Percentiles rank a stretch among this genome's conserved stretches.
These are phyloP conservation scores for Fraxinus dipetala DNA, from an alignment of 305 asterid genomes.

Conservation along the genomic window DNA sequence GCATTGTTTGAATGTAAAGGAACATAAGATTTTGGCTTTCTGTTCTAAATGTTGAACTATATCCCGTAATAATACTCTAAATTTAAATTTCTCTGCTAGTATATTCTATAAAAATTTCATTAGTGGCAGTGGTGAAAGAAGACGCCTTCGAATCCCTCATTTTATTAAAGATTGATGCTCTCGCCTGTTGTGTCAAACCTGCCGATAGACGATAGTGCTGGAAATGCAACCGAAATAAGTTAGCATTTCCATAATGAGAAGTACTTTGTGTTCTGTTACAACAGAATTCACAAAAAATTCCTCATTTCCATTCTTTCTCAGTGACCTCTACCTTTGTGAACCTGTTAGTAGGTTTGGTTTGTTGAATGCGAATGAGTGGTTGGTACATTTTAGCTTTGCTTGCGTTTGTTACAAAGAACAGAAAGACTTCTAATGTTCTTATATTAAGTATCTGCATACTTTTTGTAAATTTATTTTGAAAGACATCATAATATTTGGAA, in stretches of 20 bases:
- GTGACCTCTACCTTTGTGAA: neutral
- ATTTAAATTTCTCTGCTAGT: neutral
- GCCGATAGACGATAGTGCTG: neutral
- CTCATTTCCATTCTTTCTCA: neutral
- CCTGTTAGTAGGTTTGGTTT: neutral
- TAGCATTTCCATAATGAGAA: neutral
- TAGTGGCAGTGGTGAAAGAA: conserved; percentile 1
- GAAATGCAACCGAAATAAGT: neutral
- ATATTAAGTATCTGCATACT: neutral
- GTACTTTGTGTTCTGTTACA: neutral
- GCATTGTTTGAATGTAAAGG: neutral
- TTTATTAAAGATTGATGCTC: neutral
- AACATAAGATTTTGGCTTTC: neutral
- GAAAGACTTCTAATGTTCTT: neutral
- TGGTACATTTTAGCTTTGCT: neutral
- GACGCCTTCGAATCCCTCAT: neutral
- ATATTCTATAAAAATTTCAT: neutral
- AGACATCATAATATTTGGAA: neutral
- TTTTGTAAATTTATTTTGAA: neutral
- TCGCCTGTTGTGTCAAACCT: neutral
- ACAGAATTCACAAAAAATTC: neutral
- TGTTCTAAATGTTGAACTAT: neutral
- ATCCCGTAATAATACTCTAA: neutral
- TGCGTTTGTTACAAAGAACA: neutral
- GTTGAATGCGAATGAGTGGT: neutral